Evolutionary conservation across 768 basidiomycete species (phyloP).

Genomic region (Hygrophoropsis aurantiaca): DNA sequence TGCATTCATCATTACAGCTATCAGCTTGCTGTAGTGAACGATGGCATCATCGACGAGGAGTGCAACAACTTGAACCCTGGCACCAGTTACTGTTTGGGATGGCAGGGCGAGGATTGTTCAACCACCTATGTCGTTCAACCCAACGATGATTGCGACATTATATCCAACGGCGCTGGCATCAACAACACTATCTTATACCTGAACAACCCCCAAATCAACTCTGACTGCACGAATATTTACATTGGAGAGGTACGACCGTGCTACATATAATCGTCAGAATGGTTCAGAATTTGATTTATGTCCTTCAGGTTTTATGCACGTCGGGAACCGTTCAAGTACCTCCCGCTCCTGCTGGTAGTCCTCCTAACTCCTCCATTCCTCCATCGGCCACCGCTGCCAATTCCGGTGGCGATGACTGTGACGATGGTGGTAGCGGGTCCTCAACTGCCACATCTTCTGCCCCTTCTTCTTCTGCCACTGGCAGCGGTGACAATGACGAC

Average conservation of each 20-base stretch:
- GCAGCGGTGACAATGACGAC: conserved; percentile 3
- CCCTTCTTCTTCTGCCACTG: neutral
- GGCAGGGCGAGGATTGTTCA: conserved; percentile 57
- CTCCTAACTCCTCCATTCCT: conserved; percentile 29
- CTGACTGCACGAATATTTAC: conserved; percentile 64
- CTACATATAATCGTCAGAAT: neutral
- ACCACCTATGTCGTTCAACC: conserved; percentile 54
- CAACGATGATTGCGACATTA: conserved; percentile 59
- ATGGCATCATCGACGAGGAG: conserved; percentile 41
- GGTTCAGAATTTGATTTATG: neutral
- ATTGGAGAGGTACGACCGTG: conserved; percentile 61
- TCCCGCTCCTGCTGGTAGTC: conserved; percentile 34
- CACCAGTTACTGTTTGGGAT: conserved; percentile 60
- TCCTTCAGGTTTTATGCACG: conserved; percentile 53
- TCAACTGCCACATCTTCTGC: neutral
- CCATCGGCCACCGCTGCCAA: conserved; percentile 26
- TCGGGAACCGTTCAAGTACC: conserved; percentile 42
- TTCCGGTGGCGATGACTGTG: conserved; percentile 46
- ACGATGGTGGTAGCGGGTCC: conserved; percentile 30
- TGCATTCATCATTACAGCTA: conserved; percentile 45
- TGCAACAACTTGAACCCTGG: conserved; percentile 63
- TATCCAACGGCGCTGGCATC: conserved; percentile 40
- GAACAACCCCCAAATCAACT: conserved; percentile 77
- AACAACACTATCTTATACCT: conserved; percentile 51
- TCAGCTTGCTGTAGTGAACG: conserved; percentile 70